Percentiles rank a stretch among this genome's conserved stretches.
Conservation (phyloP, 345 rosid genomes). For the Ceriops decandra region DNA sequence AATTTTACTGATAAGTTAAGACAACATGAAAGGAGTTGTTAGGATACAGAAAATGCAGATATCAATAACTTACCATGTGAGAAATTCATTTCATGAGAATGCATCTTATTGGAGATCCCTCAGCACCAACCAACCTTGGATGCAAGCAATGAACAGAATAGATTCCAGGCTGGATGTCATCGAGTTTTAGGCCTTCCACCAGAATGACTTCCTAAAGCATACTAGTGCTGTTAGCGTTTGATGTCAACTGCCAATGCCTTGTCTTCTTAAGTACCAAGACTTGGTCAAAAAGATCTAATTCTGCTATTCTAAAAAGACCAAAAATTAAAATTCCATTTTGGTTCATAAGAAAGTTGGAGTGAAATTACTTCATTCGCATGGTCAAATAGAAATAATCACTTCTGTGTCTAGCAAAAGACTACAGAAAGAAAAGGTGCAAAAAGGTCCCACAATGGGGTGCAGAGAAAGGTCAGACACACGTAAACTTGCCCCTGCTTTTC, state of each 20-base stretch:
- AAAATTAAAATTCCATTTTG: neutral
- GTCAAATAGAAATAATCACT: too few relatives aligned
- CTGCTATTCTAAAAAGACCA: neutral
- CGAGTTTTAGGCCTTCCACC: conserved; percentile 65
- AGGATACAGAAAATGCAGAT: too few relatives aligned
- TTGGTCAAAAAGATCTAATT: neutral
- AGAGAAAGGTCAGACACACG: too few relatives aligned
- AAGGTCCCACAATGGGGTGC: too few relatives aligned
- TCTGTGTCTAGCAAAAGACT: too few relatives aligned
- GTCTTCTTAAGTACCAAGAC: neutral
- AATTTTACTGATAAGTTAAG: neutral
- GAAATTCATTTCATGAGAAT: conserved; percentile 56
- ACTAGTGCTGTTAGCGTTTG: neutral
- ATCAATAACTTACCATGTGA: neutral
- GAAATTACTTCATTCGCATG: neutral
- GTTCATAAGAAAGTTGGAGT: neutral
- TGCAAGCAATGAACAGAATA: conserved; percentile 72
- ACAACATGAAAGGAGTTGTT: neutral
- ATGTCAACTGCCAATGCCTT: neutral
- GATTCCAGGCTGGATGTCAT: conserved; percentile 50
- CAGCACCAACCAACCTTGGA: conserved; percentile 57
- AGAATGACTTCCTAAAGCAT: conserved; percentile 37
- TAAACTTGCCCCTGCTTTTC: too few relatives aligned
- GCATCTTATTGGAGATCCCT: conserved; percentile 72
- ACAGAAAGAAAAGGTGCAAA: neutral